Conservation (phyloP, 257 asterid genomes). For the Agastache rugosa region DNA sequence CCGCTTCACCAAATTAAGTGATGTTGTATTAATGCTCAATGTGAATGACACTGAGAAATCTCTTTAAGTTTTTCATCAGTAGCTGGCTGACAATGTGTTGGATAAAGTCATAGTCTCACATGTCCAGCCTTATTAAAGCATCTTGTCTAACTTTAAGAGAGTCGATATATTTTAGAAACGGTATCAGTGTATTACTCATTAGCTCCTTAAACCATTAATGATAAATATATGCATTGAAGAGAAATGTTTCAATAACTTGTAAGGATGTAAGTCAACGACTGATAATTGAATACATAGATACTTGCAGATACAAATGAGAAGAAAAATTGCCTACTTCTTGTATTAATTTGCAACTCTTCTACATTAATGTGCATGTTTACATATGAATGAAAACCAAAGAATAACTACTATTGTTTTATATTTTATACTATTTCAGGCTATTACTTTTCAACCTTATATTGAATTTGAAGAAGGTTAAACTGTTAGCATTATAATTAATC, state of each 20-base stretch:
- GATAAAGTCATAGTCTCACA: neutral
- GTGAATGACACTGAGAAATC: constrained; percentile 11
- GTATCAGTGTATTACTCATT: neutral
- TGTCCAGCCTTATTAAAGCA: constrained; percentile 13
- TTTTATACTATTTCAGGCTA: neutral
- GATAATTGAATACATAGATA: neutral
- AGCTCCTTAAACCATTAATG: neutral
- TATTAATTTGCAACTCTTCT: neutral
- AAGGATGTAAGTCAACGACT: neutral
- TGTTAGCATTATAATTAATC: neutral
- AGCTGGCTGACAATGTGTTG: constrained; percentile 10
- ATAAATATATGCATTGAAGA: neutral
- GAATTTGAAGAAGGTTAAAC: neutral
- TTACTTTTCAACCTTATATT: neutral
- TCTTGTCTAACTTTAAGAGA: constrained; percentile 7
- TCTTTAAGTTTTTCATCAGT: neutral
- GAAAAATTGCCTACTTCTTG: neutral
- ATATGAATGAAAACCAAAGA: neutral
- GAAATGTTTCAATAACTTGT: neutral
- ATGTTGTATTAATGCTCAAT: constrained; percentile 5
- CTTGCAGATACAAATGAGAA: neutral
- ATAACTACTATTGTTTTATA: neutral
- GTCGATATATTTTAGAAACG: neutral
- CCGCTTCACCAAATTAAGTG: neutral
- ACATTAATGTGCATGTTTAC: neutral